Conservation (phyloP, 257 asterid genomes). For the Mentha longifolia region DNA sequence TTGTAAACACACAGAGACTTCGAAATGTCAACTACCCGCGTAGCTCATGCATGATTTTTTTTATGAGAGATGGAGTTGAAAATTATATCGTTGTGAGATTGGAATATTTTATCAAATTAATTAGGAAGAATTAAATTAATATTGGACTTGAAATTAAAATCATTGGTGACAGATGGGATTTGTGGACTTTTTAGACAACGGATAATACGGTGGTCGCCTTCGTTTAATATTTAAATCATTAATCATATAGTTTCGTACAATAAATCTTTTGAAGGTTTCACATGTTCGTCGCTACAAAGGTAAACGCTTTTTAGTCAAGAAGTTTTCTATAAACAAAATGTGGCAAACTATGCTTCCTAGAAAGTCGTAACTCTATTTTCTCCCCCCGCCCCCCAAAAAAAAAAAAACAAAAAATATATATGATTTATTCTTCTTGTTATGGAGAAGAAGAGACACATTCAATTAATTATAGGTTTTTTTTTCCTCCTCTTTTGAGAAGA, state of each 20-base stretch:
- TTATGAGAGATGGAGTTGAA: constrained; percentile 42
- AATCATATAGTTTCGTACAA: not conserved
- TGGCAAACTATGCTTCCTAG: not conserved
- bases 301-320: constrained; percentile 32
- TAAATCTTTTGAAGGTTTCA: constrained; percentile 24
- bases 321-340: not conserved
- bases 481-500: too few relatives aligned
- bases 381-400: too few relatives aligned
- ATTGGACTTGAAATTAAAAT: constrained; percentile 41
- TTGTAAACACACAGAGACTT: constrained; percentile 38
- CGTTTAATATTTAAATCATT: constrained; percentile 1
- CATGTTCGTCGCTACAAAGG: constrained; percentile 31
- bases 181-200: constrained; percentile 44
- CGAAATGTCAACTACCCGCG: constrained; percentile 49
- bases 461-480: too few relatives aligned
- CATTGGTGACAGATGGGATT: constrained; percentile 39
- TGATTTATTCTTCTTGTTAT: too few relatives aligned
- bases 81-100: not conserved
- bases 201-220: constrained; percentile 41
- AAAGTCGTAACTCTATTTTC: constrained; percentile 1
- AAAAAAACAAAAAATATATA: too few relatives aligned
- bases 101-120: too few relatives aligned
- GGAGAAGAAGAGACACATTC: too few relatives aligned
- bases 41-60: constrained; percentile 31
- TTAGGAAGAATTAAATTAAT: not conserved